A percentile compares a stretch with the other conserved stretches of the same genome.
phyloP scores from a whole-genome alignment of 768 basidiomycete species.

The Dentipellis sp. region DNA sequence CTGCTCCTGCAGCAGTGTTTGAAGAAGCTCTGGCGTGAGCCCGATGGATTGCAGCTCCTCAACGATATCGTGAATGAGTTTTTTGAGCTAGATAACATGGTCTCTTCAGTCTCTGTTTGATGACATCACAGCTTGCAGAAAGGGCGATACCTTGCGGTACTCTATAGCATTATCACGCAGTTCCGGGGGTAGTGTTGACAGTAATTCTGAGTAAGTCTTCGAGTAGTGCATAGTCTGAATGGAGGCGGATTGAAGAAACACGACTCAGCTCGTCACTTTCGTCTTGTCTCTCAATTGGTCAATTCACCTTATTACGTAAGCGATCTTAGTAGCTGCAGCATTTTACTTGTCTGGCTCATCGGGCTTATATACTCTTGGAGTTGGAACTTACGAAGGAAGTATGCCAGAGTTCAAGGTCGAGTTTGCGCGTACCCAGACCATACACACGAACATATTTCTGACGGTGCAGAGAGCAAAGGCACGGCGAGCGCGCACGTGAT shows the following conservation, averaged over 20 bases:
- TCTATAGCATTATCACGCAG: conserved; percentile 73
- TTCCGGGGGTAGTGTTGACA: conserved; percentile 65
- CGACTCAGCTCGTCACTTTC: not conserved
- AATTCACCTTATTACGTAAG: no score
- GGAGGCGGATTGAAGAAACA: not conserved
- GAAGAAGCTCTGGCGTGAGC: conserved; percentile 25
- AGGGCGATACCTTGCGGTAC: conserved; percentile 57
- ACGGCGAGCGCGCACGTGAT: no score
- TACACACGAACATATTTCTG: no score
- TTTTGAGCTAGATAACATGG: conserved; percentile 59
- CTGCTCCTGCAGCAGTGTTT: conserved; percentile 15
- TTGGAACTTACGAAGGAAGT: no score
- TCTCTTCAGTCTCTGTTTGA: not conserved
- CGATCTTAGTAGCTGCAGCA: no score
- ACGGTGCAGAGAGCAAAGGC: no score
- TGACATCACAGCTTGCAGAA: not conserved
- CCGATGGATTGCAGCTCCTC: conserved; percentile 60
- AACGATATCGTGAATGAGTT: conserved; percentile 77
- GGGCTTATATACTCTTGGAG: no score
- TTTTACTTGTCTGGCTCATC: no score
- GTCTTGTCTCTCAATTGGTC: not conserved
- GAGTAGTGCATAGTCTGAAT: conserved; percentile 59
- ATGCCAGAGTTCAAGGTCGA: no score
- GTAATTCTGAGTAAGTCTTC: conserved; percentile 55
- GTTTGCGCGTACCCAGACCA: no score